Conservation (phyloP, 192 early-diverging fungal species). For the Rhizophagus sp. region DNA sequence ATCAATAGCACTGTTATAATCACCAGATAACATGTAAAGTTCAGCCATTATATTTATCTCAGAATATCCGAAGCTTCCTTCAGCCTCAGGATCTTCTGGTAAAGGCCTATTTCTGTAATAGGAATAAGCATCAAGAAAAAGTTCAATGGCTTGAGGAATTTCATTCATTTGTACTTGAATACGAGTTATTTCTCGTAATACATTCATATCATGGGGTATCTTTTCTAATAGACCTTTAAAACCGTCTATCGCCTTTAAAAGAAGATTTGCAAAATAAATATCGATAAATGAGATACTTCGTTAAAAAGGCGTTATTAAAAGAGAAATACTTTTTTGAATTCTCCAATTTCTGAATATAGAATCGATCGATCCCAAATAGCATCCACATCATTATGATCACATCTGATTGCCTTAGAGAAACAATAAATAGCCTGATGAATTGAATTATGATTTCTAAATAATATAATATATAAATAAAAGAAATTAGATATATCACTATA, state of each 20-base stretch:
- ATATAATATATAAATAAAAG: background rate
- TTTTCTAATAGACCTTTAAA: constrained; percentile 58
- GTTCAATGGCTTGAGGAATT: constrained; percentile 58
- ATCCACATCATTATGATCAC: constrained; percentile 66
- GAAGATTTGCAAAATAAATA: constrained; percentile 24
- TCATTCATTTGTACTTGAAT: constrained; percentile 58
- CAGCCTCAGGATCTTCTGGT: constrained; percentile 35
- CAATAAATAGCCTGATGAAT: constrained; percentile 86
- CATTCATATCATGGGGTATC: constrained; percentile 67
- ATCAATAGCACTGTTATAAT: constrained; percentile 71
- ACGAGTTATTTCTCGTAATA: constrained; percentile 61
- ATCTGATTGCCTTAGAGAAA: constrained; percentile 63
- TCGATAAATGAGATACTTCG: constrained; percentile 31
- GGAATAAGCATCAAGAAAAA: constrained; percentile 56
- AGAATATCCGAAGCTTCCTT: constrained; percentile 66
- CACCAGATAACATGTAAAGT: constrained; percentile 75
- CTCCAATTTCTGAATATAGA: constrained; percentile 57
- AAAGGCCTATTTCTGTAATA: constrained; percentile 39
- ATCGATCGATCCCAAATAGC: constrained; percentile 70
- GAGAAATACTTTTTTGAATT: constrained; percentile 50
- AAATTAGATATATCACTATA: background rate
- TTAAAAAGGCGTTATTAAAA: constrained; percentile 18
- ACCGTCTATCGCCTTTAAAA: constrained; percentile 56
- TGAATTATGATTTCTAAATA: constrained; percentile 55
- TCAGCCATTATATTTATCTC: constrained; percentile 89